These are phyloP conservation scores for Yarrowia sp. DNA, from an alignment of 805 yeast genomes.

Conservation along the genomic window DNA sequence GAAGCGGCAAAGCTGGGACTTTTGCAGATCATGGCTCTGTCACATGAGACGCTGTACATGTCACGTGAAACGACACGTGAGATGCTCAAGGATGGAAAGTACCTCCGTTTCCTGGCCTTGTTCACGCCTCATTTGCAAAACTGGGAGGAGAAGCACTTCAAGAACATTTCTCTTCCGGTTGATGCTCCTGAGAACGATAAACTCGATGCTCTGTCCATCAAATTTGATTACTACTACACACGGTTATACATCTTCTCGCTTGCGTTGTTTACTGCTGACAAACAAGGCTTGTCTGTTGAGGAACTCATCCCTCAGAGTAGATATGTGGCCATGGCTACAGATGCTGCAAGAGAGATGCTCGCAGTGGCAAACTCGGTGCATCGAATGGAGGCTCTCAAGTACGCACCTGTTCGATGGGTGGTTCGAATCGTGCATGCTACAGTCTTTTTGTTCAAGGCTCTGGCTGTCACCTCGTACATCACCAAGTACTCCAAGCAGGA, in stretches of 20 bases:
- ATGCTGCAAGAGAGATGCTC: conserved; percentile 77
- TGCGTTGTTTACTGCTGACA: conserved; percentile 57
- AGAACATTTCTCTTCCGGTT: conserved; percentile 43
- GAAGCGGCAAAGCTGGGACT: conserved; percentile 81
- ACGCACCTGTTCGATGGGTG: conserved; percentile 92
- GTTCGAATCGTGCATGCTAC: conserved; percentile 82
- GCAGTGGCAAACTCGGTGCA: conserved; percentile 69
- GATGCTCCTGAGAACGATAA: conserved; percentile 21
- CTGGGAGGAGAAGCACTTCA: conserved; percentile 69
- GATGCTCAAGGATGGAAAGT: conserved; percentile 41
- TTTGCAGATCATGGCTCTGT: conserved; percentile 72
- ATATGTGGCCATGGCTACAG: conserved; percentile 77
- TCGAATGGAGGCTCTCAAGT: conserved; percentile 55
- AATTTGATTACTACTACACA: conserved; percentile 82
- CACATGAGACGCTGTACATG: conserved; percentile 79
- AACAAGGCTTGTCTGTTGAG: conserved; percentile 51
- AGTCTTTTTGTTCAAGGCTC: conserved; percentile 85
- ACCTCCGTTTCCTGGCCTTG: conserved; percentile 66
- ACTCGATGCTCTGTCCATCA: conserved; percentile 51
- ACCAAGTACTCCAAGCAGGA: conserved; percentile 45
- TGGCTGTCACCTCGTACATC: conserved; percentile 39
- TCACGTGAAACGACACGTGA: conserved; percentile 40
- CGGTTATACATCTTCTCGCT: conserved; percentile 80
- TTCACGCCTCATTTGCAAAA: conserved; percentile 72
- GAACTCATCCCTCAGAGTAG: conserved; percentile 66